Base-by-base conservation (phyloP, 441 rosid species). In the Gossypium davidsonii region DNA sequence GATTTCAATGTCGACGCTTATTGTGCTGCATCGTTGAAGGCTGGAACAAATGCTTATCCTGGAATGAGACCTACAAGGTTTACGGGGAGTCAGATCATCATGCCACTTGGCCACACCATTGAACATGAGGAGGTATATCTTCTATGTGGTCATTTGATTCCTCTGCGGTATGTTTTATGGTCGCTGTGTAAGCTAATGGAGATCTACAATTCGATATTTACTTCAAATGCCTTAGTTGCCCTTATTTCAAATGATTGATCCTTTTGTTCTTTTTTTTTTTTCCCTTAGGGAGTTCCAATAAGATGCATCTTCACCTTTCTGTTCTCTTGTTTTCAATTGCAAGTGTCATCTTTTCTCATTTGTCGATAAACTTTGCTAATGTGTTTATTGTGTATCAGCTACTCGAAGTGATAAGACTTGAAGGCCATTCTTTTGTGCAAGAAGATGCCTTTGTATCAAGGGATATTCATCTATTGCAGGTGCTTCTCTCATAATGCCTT, bases 381-480 rank as follows among this genome's bases (percentile, higher is more conserved):
- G 25, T 56, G 20, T 67, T 67, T 60, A 9, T 62, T 0, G 2
- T 75, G 67, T 49, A 34, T 53, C 83, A 95, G 98, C 76, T 91
- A 79, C 97, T 93, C 62, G 99, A 96, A 83, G 94, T 95, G 72
- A 82, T 95, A 69, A 84, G 97, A 69, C 86, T 95, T 12, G 99
- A 95, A 87, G 97, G 97, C 53, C 98, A 95, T 79, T 84, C 99
- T 62, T 83, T 90, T 77, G 88, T 80, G 4, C 97, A 89, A 78
- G 99, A 94, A 67, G 99, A 93, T 79, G 93, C 95, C 28, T 91
- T 89, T 76, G 87, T 86, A 71, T 89, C 97, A 31, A 83, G 93
- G 44, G 98, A 93, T 79, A 88, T 95, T 68, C 95, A 95, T 84
- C 97, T 95, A 67, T 84, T 95, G 75, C 99, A 95, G 98, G 99